phyloP scores from a whole-genome alignment of 2,329 filamentous ascomycete genomes.

The Xylaria sp. region DNA sequence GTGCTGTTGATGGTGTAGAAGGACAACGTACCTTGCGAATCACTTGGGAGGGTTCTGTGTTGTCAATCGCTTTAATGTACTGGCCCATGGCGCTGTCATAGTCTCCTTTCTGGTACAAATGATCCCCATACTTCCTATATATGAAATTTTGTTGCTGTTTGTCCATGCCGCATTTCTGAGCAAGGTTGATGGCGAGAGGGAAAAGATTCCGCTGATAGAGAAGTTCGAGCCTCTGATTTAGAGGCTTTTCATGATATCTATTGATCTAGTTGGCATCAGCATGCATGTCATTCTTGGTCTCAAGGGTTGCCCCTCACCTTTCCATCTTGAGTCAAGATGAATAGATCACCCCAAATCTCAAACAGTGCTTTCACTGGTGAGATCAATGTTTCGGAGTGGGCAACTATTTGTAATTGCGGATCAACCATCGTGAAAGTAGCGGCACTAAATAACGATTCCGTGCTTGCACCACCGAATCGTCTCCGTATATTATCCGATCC shows the following conservation, averaged over 20 bases:
- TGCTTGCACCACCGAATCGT: conserved; percentile 73
- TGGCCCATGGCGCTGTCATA: conserved; percentile 99
- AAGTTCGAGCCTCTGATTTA: conserved; percentile 91
- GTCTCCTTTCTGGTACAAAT: conserved; percentile 91
- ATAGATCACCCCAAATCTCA: conserved; percentile 88
- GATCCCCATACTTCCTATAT: conserved; percentile 91
- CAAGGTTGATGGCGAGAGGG: conserved; percentile 87
- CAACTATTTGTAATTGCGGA: conserved; percentile 86
- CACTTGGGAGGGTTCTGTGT: conserved; percentile 93
- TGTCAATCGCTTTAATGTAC: conserved; percentile 94
- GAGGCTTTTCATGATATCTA: conserved; percentile 86
- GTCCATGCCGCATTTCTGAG: conserved; percentile 86
- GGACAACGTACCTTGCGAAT: conserved; percentile 76
- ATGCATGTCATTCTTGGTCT: background rate
- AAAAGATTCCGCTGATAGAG: conserved; percentile 94
- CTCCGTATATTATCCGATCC: conserved; percentile 67
- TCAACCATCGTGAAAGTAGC: conserved; percentile 92
- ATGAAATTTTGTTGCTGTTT: conserved; percentile 85
- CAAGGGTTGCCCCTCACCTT: conserved; percentile 64
- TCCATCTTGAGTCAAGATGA: conserved; percentile 87
- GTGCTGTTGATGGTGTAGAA: background rate
- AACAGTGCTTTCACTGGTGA: conserved; percentile 82
- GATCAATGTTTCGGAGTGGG: conserved; percentile 84
- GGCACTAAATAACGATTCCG: conserved; percentile 82
- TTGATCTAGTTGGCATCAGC: conserved; percentile 63